Evolutionary conservation across 2,329 filamentous ascomycete species (phyloP), one percentile per base, ranked within the genome.

Genomic region (Clarireedia paspali): DNA sequence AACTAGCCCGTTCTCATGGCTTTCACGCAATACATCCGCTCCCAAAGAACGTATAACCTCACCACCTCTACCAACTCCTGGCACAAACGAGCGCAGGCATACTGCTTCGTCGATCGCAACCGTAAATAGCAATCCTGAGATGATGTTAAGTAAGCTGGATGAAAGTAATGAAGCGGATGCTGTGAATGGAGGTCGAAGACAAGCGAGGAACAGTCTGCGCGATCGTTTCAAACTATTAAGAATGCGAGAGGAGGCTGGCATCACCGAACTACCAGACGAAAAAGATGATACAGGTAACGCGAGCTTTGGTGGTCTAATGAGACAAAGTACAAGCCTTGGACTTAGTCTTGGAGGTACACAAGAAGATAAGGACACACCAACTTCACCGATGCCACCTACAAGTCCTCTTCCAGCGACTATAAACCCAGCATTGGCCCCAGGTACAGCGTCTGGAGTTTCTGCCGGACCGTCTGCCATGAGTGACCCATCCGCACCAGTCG

Each of bases 1-100:
- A 55, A 91, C 89, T 7, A 89, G 89, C 63, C 89, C 88, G n/a
- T 95, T 95, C 65, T 83, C 89, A 40, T 92, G 89, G 85, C 79
- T 95, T 40, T 89, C 89, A 34, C 78, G 89, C 62, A 85, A 79
- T 69, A 81, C 83, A 10, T 77, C 78, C 38, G 80, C 78, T 68
- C 75, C 77, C 4, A 79, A 79, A 61, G 77, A 82, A 7, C 65
- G 68, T 20, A 70, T 75, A 44, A 78, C 81, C 51, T 79, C 83
- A 12, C 78, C 81, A 5, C 79, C 86, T 17, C 59, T 59, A 60
- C 57, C 63, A 24, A 63, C 67, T 2, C 56, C 64, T n/a, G 57
- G 62, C n/a, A 69, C 72, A 24, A 66, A 63, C 27, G 72, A 72
- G 42, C 75, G 86, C 63, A 79, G 89, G 68, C 89, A 92, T 66